A percentile compares a stretch with the other conserved stretches of the same genome.
Conservation (phyloP, 75 land plant species). For the Selaginella tamariscina region DNA sequence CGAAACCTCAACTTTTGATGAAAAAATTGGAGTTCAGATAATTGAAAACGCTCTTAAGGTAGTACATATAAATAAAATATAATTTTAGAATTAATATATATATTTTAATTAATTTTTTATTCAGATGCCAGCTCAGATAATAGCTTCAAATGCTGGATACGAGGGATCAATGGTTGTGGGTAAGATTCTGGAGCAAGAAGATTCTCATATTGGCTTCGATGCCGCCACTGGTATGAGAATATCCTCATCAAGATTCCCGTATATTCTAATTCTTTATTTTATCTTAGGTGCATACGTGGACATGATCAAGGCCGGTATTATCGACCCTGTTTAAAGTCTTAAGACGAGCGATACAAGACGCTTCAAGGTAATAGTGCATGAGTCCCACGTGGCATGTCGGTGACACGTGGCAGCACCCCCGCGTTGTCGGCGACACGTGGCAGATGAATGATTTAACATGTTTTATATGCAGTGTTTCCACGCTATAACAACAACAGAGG, state of each 20-base stretch:
- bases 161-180: constrained; percentile 4
- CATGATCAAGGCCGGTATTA: constrained; percentile 10
- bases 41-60: constrained; percentile 8
- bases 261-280: background rate
- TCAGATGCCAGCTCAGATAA: background rate
- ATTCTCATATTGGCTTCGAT: background rate
- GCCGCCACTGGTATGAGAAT: background rate
- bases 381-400: no score
- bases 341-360: background rate
- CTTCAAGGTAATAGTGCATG: background rate
- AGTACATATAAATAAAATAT: background rate
- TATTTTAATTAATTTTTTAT: background rate
- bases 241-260: background rate
- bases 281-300: constrained; percentile 6
- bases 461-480: background rate
- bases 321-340: constrained; percentile 7
- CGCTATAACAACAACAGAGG: background rate
- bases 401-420: no score
- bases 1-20: background rate
- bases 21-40: constrained; percentile 7
- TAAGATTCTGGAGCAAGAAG: background rate
- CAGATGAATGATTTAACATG: background rate
- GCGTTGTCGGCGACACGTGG: no score
- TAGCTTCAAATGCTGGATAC: constrained; percentile 1
- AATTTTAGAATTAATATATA: background rate